Base-by-base conservation (phyloP, 306 rosid genomes). In the Betula pendula region DNA sequence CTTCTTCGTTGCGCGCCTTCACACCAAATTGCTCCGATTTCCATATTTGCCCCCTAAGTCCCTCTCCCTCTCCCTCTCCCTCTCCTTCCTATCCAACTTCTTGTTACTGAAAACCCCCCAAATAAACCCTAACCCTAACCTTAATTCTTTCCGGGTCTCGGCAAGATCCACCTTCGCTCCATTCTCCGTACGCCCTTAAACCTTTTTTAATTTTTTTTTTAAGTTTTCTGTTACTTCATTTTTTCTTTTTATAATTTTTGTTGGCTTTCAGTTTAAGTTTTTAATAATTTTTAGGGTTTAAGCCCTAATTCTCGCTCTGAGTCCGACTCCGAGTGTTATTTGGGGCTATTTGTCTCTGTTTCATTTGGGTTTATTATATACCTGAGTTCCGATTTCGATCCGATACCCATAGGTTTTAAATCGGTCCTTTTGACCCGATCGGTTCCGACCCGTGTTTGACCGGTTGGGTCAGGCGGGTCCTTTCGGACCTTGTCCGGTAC, bases 401-500 rank as follows among this genome's bases (percentile, higher is more conserved):
- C 84, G 77, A 78, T 70, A 83, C 80, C 83, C 81, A 51, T 58
- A 10, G 42, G 8, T 6, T 38, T 38, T 38, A 38, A 38, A 38
- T 38, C 42, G 42, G 42, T 56, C 33, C 22, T 44, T 63, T 71
- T 73, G 75, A 86, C 85, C 87, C 85, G 89, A 27, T 52, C 77
- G 75, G 66, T 27, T 38, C 48, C 43, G 78, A 74, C 77, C 48
- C 80, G 72, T 63, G 75, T 40, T 76, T 50, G 63, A 58, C 76
- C 76, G 78, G 83, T 58, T 76, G 73, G 83, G 81, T 81, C 82
- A 62, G 75, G 50, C 83, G 84, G 87, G 82, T 70, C 72, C 8
- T 50, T 80, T 55, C 74, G 40, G 75, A 49, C 40, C 78, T 8
- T 45, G 53, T 38, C 53, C 70, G 71, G 31, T 43, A 62, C 70